phyloP scores from a whole-genome alignment of 2,329 filamentous ascomycete genomes.

The Cladophialophora chaetospira region DNA sequence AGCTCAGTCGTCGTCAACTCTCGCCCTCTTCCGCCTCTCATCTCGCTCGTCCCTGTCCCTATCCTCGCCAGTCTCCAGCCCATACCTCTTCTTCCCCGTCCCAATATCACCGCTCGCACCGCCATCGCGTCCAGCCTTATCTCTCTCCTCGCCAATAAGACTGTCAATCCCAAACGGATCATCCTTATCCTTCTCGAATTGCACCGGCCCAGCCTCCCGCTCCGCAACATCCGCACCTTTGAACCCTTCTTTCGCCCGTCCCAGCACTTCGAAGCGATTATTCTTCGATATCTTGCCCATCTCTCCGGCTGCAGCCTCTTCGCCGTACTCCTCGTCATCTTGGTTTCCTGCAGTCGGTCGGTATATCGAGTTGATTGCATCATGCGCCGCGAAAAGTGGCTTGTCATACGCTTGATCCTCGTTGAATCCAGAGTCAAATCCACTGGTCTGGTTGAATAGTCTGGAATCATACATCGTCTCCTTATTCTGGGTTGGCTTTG shows the following conservation, averaged over 20 bases:
- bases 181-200: slow-evolving; percentile 85
- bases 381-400: slow-evolving; percentile 91
- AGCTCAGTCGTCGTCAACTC: slow-evolving; percentile 67
- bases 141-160: slow-evolving; percentile 75
- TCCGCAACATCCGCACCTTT: slow-evolving; percentile 75
- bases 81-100: slow-evolving; percentile 72
- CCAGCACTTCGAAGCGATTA: slow-evolving; percentile 84
- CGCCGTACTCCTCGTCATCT: slow-evolving; percentile 63
- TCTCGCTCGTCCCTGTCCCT: slow-evolving; percentile 45
- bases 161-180: slow-evolving; percentile 95
- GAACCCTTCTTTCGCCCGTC: slow-evolving; percentile 80
- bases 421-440: slow-evolving; percentile 90
- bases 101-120: slow-evolving; percentile 20
- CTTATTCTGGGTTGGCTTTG: slow-evolving; percentile 87
- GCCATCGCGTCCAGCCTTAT: slow-evolving; percentile 34
- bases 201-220: slow-evolving; percentile 85
- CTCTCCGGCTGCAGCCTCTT: slow-evolving; percentile 76
- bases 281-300: slow-evolving; percentile 86
- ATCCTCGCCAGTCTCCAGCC: slow-evolving; percentile 59
- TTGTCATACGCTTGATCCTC: slow-evolving; percentile 98
- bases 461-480: slow-evolving; percentile 98
- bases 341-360: slow-evolving; percentile 71
- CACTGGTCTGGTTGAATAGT: slow-evolving; percentile 90
- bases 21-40: slow-evolving; percentile 67
- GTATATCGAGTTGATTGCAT: slow-evolving; percentile 93